phyloP scores from a whole-genome alignment of 495 filamentous ascomycete genomes.

The Daldinia concentrica region DNA sequence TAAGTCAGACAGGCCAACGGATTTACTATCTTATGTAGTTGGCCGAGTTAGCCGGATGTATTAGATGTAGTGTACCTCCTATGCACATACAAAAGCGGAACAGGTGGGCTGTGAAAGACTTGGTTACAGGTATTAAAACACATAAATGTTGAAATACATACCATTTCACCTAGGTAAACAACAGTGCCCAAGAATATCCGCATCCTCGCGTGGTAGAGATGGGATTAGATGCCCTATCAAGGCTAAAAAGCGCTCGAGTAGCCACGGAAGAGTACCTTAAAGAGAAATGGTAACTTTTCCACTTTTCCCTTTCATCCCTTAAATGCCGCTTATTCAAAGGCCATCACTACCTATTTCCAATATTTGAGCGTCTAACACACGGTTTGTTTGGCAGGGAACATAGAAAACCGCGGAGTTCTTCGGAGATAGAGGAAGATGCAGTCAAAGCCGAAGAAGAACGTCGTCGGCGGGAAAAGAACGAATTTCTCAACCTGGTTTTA shows the following conservation, averaged over 20 bases:
- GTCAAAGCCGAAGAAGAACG: constrained; percentile 18
- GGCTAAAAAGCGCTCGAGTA: constrained; percentile 17
- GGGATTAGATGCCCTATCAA: constrained; percentile 36
- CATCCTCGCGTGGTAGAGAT: constrained; percentile 3
- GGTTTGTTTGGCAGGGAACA: constrained; percentile 15
- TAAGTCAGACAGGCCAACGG: too few species aligned
- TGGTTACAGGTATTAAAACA: neutral
- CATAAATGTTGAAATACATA: neutral
- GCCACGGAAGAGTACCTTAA: constrained; percentile 34
- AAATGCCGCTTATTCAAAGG: neutral
- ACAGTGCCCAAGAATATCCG: neutral
- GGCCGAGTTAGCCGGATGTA: constrained; percentile 8
- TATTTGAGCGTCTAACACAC: constrained; percentile 12
- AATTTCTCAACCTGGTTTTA: constrained; percentile 28
- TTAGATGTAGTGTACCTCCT: neutral
- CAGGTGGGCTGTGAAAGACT: constrained; percentile 8
- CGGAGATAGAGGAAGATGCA: constrained; percentile 6
- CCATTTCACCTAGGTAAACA: neutral
- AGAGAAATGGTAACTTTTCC: constrained; percentile 34
- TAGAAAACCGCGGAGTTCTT: constrained; percentile 9
- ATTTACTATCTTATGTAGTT: neutral
- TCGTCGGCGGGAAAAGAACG: constrained; percentile 28
- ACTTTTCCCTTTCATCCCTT: neutral
- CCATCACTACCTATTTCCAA: neutral
- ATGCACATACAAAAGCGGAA: constrained; percentile 20